phyloP scores from a whole-genome alignment of 805 yeast species.

The Yamadazyma sp. region DNA sequence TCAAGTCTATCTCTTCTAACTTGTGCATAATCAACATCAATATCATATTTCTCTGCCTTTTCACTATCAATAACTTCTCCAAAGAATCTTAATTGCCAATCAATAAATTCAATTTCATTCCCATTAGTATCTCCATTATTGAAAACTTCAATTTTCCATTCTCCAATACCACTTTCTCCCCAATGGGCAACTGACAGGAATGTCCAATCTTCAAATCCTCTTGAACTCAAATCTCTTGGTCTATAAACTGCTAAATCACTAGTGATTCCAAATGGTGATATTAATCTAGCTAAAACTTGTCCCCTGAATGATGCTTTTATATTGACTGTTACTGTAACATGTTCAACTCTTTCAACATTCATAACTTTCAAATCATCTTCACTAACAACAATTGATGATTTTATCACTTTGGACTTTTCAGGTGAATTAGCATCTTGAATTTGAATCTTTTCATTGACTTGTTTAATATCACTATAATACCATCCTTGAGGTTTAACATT shows the following conservation, averaged over 20 bases:
- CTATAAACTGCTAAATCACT: slow-evolving; percentile 76
- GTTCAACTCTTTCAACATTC: slow-evolving; percentile 76
- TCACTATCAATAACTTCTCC: slow-evolving; percentile 72
- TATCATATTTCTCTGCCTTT: slow-evolving; percentile 55
- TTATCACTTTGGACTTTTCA: slow-evolving; percentile 15
- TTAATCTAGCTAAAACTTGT: slow-evolving; percentile 56
- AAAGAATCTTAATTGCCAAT: slow-evolving; percentile 79
- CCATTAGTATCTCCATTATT: slow-evolving; percentile 34
- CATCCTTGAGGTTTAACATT: slow-evolving; percentile 92
- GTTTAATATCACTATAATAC: slow-evolving; percentile 49
- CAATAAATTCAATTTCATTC: slow-evolving; percentile 38
- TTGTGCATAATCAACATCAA: slow-evolving; percentile 46
- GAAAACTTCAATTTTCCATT: slow-evolving; percentile 71
- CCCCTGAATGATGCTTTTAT: slow-evolving; percentile 69
- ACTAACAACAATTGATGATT: slow-evolving; percentile 40
- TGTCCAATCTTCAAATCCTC: slow-evolving; percentile 79
- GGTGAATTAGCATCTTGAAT: slow-evolving; percentile 10
- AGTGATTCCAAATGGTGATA: slow-evolving; percentile 71
- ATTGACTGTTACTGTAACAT: slow-evolving; percentile 77
- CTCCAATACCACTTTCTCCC: slow-evolving; percentile 82
- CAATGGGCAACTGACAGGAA: slow-evolving; percentile 98
- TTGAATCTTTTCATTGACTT: slow-evolving; percentile 25
- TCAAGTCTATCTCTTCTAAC: slow-evolving; percentile 27
- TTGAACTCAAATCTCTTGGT: slow-evolving; percentile 48
- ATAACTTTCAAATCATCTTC: slow-evolving; percentile 47